Evolutionary conservation across 2,329 filamentous ascomycete species (phyloP), one percentile per base, ranked within the genome.

Genomic region (Neofusicoccum kwambonambiense): DNA sequence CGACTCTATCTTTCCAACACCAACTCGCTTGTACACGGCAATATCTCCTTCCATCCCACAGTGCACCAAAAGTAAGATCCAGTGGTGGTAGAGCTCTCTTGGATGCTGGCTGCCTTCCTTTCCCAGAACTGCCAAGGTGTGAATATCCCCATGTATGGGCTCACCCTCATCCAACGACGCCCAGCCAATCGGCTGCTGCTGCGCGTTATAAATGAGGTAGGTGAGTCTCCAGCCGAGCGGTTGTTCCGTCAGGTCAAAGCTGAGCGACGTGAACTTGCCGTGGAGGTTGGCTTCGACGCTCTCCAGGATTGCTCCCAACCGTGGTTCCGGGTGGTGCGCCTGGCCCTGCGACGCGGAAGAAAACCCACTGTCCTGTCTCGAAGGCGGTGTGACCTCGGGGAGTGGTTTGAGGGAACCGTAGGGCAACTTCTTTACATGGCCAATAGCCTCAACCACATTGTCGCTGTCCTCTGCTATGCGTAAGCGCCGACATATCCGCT

Each of bases 401-500:
- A 60, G 56, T 13, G 31, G 27, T 19, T 12, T 47, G 11, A 60
- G 42, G 27, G 27, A 31, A 7, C 27, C 27, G n/a, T 37, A 15
- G 17, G 56, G 42, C 27, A 47, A 27, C 27, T 62, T 62, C 22
- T 62, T 62, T 22, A 51, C 19, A 35, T 17, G 22, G 27, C 60
- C 60, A 11, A 22, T 52, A 8, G 60, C 49, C 31, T 62, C 60
- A 13, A 60, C 41, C 13, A 34, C 42, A 34, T 22, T 35, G 44
- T 44, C 17, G 7, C 41, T 44, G 15, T 45, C 45, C 4, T 68
- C 56, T 11, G 66, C 60, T 31, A 63, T 57, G 37, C 61, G 56
- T 41, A 70, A 69, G 15, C 63, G 65, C 37, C 65, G 42, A 49
- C 65, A 69, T 35, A 65, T 64, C 50, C 68, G 69, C 49, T 69